phyloP scores from a whole-genome alignment of 2,329 filamentous ascomycete genomes.

The Stenocarpella maydis region DNA sequence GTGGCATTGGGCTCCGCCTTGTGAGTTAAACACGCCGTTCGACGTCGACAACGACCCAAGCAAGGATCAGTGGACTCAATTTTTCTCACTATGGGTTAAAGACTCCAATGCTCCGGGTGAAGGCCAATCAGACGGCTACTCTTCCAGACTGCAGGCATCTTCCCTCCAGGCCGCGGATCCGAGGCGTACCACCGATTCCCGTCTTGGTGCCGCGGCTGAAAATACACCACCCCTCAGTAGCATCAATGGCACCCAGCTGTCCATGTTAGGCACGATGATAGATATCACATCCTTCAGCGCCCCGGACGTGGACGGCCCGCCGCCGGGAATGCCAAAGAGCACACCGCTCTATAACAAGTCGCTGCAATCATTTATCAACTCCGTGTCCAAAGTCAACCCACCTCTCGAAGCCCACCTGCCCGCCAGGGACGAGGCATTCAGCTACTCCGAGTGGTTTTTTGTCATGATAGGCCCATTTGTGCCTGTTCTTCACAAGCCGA shows the following conservation, averaged over 20 bases:
- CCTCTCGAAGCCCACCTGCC: conserved; percentile 68
- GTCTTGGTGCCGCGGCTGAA: conserved; percentile 71
- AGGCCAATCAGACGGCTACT: conserved; percentile 32
- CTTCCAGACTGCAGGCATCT: conserved; percentile 7
- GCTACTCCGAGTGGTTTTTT: conserved; percentile 80
- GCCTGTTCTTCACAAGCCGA: conserved; percentile 80
- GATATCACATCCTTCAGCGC: conserved; percentile 78
- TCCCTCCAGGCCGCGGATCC: conserved; percentile 37
- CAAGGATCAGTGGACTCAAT: conserved; percentile 48
- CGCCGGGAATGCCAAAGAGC: conserved; percentile 49
- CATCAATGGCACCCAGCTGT: conserved; percentile 78
- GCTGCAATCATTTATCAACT: conserved; percentile 73
- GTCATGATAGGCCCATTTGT: conserved; percentile 74
- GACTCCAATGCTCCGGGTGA: conserved; percentile 45
- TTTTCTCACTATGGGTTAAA: conserved; percentile 48
- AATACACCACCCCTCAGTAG: conserved; percentile 74
- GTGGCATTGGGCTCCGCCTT: conserved; percentile 48
- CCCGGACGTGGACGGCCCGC: conserved; percentile 70
- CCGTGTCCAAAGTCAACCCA: conserved; percentile 68
- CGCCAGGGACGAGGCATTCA: conserved; percentile 68
- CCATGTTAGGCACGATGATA: conserved; percentile 81
- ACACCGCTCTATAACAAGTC: conserved; percentile 74
- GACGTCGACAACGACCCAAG: conserved; percentile 42
- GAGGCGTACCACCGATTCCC: conserved; percentile 66
- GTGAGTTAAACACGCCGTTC: conserved; percentile 40